Percentiles rank a stretch among this genome's conserved stretches.
Evolutionary conservation across 73 alveolate species (phyloP).

Genomic region (Vitrella brassicaformis): DNA sequence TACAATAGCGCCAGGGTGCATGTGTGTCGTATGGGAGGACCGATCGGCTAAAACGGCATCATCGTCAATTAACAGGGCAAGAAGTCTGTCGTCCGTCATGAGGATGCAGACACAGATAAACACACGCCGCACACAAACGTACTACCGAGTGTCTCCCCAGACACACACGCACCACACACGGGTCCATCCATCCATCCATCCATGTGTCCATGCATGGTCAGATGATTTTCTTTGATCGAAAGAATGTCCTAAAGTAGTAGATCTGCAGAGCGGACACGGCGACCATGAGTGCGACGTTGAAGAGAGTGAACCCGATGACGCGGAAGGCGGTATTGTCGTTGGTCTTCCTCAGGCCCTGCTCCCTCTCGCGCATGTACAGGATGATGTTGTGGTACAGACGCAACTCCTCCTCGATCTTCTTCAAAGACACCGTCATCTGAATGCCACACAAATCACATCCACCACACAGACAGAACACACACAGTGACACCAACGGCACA

Average conservation of each 20-base stretch:
- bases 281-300: neutral
- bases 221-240: neutral
- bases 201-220: too few relatives aligned
- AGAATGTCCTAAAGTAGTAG: neutral
- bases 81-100: too few relatives aligned
- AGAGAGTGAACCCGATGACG: neutral
- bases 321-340: neutral
- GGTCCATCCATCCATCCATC: too few relatives aligned
- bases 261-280: neutral
- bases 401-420: neutral
- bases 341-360: neutral
- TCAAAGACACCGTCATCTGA: neutral
- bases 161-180: too few relatives aligned
- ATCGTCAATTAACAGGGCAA: too few relatives aligned
- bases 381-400: neutral
- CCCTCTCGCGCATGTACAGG: neutral
- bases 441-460: neutral
- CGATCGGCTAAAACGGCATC: too few relatives aligned
- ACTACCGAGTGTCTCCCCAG: too few relatives aligned
- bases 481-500: neutral
- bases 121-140: too few relatives aligned
- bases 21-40: too few relatives aligned
- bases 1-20: too few relatives aligned
- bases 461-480: neutral
- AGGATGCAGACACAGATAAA: too few relatives aligned